Evolutionary conservation across 2,329 filamentous ascomycete species (phyloP).

Genomic region (Fusarium nygamai): DNA sequence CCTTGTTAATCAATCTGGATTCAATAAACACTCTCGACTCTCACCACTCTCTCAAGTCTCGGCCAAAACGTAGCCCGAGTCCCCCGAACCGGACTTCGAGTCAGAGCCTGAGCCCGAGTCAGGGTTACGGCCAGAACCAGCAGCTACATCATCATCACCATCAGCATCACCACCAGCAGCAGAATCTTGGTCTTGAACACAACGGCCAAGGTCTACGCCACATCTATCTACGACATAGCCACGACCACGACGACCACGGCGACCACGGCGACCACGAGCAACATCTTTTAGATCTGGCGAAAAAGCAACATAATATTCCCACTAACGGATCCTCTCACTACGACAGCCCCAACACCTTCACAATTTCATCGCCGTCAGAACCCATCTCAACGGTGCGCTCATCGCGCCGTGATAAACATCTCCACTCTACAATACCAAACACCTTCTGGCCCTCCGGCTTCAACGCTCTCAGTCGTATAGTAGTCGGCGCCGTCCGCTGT

Average conservation of each 20-base stretch:
- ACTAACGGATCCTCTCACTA: slow-evolving; percentile 10
- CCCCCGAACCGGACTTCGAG: slow-evolving; percentile 20
- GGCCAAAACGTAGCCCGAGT: slow-evolving; percentile 38
- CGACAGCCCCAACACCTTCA: slow-evolving; percentile 32
- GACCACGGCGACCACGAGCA: slow-evolving; percentile 23
- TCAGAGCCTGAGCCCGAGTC: slow-evolving; percentile 28
- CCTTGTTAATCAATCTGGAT: slow-evolving; percentile 65
- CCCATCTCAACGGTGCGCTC: slow-evolving; percentile 43
- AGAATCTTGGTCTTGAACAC: slow-evolving; percentile 1
- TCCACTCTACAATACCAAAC: slow-evolving; percentile 49
- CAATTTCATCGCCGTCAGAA: slow-evolving; percentile 27
- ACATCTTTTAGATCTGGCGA: slow-evolving; percentile 25
- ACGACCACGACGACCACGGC: slow-evolving; percentile 35
- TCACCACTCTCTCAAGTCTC: slow-evolving; percentile 29
- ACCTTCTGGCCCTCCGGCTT: slow-evolving; percentile 59
- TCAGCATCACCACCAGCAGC: slow-evolving; percentile 7
- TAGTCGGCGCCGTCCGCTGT: slow-evolving; percentile 66
- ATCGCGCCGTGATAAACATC: slow-evolving; percentile 63
- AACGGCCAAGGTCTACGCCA: slow-evolving; percentile 27
- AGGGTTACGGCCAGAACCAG: slow-evolving; percentile 25
- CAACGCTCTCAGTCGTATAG: slow-evolving; percentile 58
- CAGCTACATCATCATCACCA: slow-evolving; percentile 23
- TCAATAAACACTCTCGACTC: slow-evolving; percentile 55
- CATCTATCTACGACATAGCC: slow-evolving; percentile 35
- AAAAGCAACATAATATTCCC: slow-evolving; percentile 43